These are phyloP conservation scores for Osmanthus fragrans DNA, from an alignment of 257 asterid species.

Conservation along the genomic window DNA sequence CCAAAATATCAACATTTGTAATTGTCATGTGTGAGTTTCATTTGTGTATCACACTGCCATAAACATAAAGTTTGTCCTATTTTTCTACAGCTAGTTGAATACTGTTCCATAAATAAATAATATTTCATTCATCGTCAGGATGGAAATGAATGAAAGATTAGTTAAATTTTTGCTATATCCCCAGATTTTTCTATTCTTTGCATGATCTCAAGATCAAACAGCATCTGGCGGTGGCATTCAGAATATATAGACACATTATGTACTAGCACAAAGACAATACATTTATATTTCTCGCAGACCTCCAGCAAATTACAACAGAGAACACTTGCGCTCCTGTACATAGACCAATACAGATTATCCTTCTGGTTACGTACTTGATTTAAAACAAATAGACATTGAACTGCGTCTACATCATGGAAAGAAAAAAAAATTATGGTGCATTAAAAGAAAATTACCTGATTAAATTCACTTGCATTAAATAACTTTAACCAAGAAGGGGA, in stretches of 20 bases:
- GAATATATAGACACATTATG: neutral
- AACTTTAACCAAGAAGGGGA: slow-evolving; percentile 96
- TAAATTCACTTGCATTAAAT: slow-evolving; percentile 91
- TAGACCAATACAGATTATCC: neutral
- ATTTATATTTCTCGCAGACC: slow-evolving; percentile 14
- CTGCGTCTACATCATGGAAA: neutral
- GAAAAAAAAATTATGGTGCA: slow-evolving; percentile 17
- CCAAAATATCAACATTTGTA: neutral
- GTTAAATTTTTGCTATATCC: neutral
- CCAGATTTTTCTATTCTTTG: neutral
- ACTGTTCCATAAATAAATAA: slow-evolving; percentile 4
- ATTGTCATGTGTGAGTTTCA: neutral
- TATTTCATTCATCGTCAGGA: neutral
- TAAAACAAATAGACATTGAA: neutral
- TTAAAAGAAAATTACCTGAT: slow-evolving; percentile 65
- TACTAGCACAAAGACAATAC: slow-evolving; percentile 15
- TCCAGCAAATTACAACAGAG: slow-evolving; percentile 15
- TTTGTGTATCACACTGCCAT: slow-evolving; percentile 9
- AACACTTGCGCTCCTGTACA: slow-evolving; percentile 17
- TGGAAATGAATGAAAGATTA: neutral
- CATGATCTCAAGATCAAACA: neutral
- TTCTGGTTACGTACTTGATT: neutral
- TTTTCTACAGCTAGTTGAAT: neutral
- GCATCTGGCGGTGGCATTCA: slow-evolving; percentile 6
- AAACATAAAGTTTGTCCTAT: neutral